Evolutionary conservation across 352 stramenopile genomes (phyloP).

Genomic region (Lagenidium sp.): DNA sequence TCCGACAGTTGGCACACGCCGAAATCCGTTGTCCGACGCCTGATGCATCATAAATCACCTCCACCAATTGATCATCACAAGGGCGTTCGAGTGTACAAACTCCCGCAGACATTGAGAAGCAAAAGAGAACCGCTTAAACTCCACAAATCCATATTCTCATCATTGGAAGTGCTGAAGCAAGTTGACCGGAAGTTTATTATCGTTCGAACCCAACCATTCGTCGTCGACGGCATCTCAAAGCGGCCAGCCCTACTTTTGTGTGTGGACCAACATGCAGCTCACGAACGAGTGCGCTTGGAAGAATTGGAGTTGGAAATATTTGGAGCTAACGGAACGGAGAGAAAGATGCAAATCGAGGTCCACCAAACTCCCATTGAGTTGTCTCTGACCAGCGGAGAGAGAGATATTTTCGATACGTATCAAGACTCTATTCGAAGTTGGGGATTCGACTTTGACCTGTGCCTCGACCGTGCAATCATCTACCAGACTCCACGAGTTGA

Average conservation of each 20-base stretch:
- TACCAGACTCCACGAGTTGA: constrained; percentile 59
- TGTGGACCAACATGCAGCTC: constrained; percentile 89
- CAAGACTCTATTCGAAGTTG: constrained; percentile 55
- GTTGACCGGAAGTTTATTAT: constrained; percentile 91
- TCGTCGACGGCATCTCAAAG: neutral
- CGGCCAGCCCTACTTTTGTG: constrained; percentile 44
- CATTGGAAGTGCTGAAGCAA: constrained; percentile 74
- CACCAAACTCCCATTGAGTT: constrained; percentile 44
- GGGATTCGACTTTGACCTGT: constrained; percentile 67
- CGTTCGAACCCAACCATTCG: no score
- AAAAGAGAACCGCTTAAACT: constrained; percentile 52
- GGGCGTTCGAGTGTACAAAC: no score
- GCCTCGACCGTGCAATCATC: constrained; percentile 20
- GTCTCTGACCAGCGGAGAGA: constrained; percentile 45
- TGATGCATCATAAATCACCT: no score
- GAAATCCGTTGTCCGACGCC: no score
- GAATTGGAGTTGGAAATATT: constrained; percentile 68
- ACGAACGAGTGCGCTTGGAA: constrained; percentile 85
- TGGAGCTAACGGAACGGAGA: constrained; percentile 30
- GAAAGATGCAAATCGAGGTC: constrained; percentile 41
- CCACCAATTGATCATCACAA: no score
- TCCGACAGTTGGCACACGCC: neutral
- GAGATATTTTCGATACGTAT: constrained; percentile 26
- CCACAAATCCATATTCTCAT: constrained; percentile 50
- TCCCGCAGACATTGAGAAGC: no score